Base-by-base conservation (phyloP, 176 grass and related monocot genomes). In the Poa annua region DNA sequence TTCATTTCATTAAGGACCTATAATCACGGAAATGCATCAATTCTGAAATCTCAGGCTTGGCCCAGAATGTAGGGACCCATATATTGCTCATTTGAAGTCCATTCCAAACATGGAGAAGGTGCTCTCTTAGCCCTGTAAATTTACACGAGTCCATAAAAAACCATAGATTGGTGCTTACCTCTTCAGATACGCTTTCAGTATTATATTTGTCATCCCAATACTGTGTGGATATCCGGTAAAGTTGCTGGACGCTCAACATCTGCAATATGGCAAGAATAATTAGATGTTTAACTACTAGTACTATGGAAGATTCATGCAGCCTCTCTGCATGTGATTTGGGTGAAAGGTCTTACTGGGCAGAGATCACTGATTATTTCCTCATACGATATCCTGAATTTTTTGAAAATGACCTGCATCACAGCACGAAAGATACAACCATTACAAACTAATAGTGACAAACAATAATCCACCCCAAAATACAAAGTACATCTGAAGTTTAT, bases 151-250 rank as follows among this genome's bases (percentile, higher is more conserved):
- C 34, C 15, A 6, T 17, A 79, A n/a, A 52, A 82, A 35, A 53
- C 60, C 62, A 81, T 34, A 44, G 63, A 25, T 72, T 52, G n/a
- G 8, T 59, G 47, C 82, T 98, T 91, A 98, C 96, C 85, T 77
- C 76, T 51, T 86, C 80, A 22, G 96, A 98, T 34, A 98, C 96
- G 85, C 96, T 95, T 88, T 95, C 86, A 65, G 85, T 93, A 74
- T 98, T 95, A 68, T 98, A 93, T 88, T 98, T 95, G 65, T 98
- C 96, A 85, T 98, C 96, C 87, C 87, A 98, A 60, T 98, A 98
- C 44, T 98, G 91, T 1, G 80, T 92, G 85, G 91, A 98, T 85
- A 98, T 98, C 86, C 78, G 89, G 44, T 93, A 88, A 16, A 98
- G 78, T 71, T 98, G 96, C 52, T 85, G 89, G 71, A 95, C 96